Evolutionary conservation across 2,329 filamentous ascomycete species (phyloP).

Genomic region (Lecanicillium sp.): DNA sequence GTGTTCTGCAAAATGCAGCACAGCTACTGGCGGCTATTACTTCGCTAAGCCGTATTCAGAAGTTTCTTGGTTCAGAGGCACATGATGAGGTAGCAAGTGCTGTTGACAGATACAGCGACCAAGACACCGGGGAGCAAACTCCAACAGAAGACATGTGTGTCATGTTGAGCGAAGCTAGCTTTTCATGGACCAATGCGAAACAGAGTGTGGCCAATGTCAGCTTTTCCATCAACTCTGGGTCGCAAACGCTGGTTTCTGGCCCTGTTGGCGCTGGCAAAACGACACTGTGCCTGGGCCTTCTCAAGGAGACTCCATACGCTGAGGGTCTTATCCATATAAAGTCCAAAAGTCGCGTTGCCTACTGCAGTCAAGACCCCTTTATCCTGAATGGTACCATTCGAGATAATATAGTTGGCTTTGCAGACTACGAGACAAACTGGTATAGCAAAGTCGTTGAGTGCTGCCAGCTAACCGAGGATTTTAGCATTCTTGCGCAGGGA

Average conservation of each 20-base stretch:
- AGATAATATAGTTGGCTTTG: conserved; percentile 16
- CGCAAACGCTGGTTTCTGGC: neutral
- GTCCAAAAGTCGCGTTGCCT: conserved; percentile 3
- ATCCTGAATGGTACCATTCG: conserved; percentile 15
- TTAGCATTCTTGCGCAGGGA: conserved; percentile 17
- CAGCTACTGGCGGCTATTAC: neutral
- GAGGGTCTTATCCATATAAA: neutral
- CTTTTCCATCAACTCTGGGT: neutral
- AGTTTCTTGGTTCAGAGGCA: conserved; percentile 1
- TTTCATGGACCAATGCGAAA: neutral
- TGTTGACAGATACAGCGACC: neutral
- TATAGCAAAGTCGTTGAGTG: conserved; percentile 15
- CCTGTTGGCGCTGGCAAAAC: conserved; percentile 26
- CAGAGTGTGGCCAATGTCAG: neutral
- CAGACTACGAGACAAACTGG: conserved; percentile 11
- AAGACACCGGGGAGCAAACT: neutral
- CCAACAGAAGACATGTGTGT: neutral
- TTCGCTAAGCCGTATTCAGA: conserved; percentile 1
- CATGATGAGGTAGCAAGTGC: neutral
- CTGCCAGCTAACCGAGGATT: conserved; percentile 12
- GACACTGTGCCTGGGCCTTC: conserved; percentile 3
- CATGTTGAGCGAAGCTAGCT: neutral
- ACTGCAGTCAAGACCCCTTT: conserved; percentile 17
- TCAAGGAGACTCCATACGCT: neutral
- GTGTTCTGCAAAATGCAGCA: conserved; percentile 5